phyloP scores from a whole-genome alignment of 208 protist species.

The Trypanosoma theileri region DNA sequence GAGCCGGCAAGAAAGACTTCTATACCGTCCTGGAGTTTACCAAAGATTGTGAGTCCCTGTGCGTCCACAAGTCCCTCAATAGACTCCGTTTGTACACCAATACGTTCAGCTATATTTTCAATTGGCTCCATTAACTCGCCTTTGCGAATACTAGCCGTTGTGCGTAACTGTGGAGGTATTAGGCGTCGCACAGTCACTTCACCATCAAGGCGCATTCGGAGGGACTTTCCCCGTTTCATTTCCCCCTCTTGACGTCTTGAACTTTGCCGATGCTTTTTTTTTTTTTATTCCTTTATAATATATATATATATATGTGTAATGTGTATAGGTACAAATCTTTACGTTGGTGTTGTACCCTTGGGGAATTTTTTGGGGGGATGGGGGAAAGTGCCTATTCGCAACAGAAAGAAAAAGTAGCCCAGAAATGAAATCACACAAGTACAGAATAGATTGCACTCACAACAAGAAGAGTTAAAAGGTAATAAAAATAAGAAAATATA shows the following conservation, averaged over 20 bases:
- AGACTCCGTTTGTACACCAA: conserved; percentile 35
- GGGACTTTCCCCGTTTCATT: background rate
- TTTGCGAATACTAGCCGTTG: conserved; percentile 45
- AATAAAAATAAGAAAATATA: no score
- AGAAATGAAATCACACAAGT: no score
- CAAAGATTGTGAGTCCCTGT: conserved; percentile 58
- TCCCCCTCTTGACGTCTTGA: background rate
- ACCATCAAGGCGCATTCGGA: conserved; percentile 38
- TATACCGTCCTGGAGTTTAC: conserved; percentile 41
- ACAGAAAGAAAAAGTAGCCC: no score
- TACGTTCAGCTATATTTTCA: conserved; percentile 34
- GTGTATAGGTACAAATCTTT: no score
- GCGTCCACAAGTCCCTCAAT: conserved; percentile 45
- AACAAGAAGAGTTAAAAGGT: no score
- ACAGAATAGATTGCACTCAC: no score
- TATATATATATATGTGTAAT: no score
- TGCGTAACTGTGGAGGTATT: conserved; percentile 41
- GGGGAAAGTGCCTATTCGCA: no score
- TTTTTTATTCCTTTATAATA: background rate
- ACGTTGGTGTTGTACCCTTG: no score
- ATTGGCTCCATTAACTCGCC: conserved; percentile 59
- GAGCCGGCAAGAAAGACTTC: conserved; percentile 67
- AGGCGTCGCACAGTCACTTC: conserved; percentile 56
- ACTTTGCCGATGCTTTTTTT: background rate
- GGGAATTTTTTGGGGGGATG: no score